Evolutionary conservation across 2,329 filamentous ascomycete genomes (phyloP), one percentile per base, ranked within the genome.

Genomic region (Bipolaris zeicola): DNA sequence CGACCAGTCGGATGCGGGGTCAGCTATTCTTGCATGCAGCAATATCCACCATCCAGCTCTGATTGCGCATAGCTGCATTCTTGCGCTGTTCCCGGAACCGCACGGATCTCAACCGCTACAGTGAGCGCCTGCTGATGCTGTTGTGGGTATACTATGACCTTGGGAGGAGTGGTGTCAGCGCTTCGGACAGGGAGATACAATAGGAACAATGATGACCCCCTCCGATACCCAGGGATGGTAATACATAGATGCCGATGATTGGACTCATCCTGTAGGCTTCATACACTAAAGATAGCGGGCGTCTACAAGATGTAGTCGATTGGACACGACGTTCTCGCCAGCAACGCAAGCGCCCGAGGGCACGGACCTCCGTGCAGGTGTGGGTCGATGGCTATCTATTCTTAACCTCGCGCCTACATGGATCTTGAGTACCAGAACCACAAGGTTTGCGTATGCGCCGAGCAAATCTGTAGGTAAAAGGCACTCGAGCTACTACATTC

Each of bases 91-190:
- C 49, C 52, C 66, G 60, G 66, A 68, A 66, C 63, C 67, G 65
- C 62, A 65, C 55, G 51, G 48, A 44, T 47, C 20, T 28, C 57
- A 54, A 58, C 58, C 42, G 66, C 58, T 61, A 61, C 39, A 37
- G 38, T 52, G 49, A 59, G 69, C 71, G 72, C 66, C 64, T 67
- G 71, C 69, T 72, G 70, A 70, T 66, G 65, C 66, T 53, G 54
- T 52, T 56, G 48, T 57, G 58, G 56, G 50, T 57, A 55, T 60
- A 59, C 48, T 46, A 57, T 55, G 58, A 49, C 60, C 47, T 48
- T 55, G 62, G 63, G 58, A 53, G 59, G 31, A 45, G 56, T 61
- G 59, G 62, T 57, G 61, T 62, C 37, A 64, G 72, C 73, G 72
- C 68, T 72, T 74, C 54, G 20, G 59, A 60, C 57, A 46, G 45